Percentiles rank a stretch among this genome's conserved stretches.
These are phyloP conservation scores for Mucor racemosus DNA, from an alignment of 371 early-diverging fungal genomes.

Conservation along the genomic window DNA sequence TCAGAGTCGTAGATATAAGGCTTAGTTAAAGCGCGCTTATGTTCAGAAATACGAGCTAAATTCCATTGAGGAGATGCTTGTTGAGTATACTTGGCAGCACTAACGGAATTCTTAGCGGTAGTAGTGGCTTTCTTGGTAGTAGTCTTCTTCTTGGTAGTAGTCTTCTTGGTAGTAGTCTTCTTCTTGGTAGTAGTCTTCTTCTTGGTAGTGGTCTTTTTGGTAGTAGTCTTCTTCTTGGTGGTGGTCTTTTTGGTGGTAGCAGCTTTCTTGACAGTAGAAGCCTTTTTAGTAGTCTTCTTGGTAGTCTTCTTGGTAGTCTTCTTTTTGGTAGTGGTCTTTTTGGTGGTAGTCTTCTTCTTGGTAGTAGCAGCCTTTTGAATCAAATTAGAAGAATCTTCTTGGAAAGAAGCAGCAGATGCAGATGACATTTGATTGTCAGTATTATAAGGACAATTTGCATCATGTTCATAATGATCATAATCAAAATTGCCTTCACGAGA, in stretches of 20 bases:
- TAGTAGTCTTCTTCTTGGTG: no score
- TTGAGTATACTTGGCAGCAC: conserved; percentile 11
- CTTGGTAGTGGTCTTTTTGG: no score
- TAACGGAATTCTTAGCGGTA: neutral
- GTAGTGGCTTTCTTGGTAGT: conserved; percentile 9
- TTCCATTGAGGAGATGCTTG: conserved; percentile 48
- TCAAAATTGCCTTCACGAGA: conserved; percentile 21
- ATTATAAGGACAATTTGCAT: conserved; percentile 22
- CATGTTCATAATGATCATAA: conserved; percentile 21
- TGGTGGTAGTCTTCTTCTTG: conserved; percentile 8
- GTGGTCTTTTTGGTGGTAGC: no score
- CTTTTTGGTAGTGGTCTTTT: conserved; percentile 5
- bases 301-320: conserved; percentile 6
- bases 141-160: no score
- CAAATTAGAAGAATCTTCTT: neutral
- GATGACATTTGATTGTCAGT: conserved; percentile 3
- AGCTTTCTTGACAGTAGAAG: no score
- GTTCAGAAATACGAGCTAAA: conserved; percentile 46
- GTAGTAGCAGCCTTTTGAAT: conserved; percentile 9
- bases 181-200: no score
- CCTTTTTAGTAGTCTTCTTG: no score
- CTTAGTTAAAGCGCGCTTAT: conserved; percentile 9
- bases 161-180: no score
- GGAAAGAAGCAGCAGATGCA: conserved; percentile 7
- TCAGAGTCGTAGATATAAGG: conserved; percentile 39